phyloP scores from a whole-genome alignment of 805 yeast genomes.

The Ascoidea tarda region DNA sequence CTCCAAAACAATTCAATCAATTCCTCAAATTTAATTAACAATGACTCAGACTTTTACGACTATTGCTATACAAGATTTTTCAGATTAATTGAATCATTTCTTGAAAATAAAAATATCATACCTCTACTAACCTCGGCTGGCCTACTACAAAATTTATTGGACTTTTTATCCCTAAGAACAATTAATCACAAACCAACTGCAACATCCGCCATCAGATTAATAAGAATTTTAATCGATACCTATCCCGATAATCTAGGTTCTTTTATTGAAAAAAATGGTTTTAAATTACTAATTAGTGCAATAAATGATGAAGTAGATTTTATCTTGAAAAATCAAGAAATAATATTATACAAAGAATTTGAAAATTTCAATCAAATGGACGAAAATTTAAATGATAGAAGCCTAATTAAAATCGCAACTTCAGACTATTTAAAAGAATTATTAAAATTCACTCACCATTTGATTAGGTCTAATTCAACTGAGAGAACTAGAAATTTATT shows the following conservation, averaged over 20 bases:
- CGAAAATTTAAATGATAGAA: constrained; percentile 1
- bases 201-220: constrained; percentile 48
- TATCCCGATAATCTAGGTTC: constrained; percentile 39
- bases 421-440: constrained; percentile 40
- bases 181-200: constrained; percentile 39
- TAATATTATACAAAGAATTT: constrained; percentile 15
- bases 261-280: constrained; percentile 57
- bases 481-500: constrained; percentile 75
- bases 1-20: constrained; percentile 21
- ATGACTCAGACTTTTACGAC: constrained; percentile 25
- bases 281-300: constrained; percentile 41
- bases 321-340: constrained; percentile 44
- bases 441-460: constrained; percentile 45
- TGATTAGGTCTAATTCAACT: constrained; percentile 64
- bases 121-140: constrained; percentile 64
- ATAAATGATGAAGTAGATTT: constrained; percentile 50
- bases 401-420: not conserved
- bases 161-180: constrained; percentile 39
- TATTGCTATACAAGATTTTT: constrained; percentile 36
- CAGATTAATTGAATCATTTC: constrained; percentile 45
- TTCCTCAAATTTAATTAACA: constrained; percentile 7
- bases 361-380: not conserved
- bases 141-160: constrained; percentile 47
- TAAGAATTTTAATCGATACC: constrained; percentile 28
- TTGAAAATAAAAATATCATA: constrained; percentile 39